Evolutionary conservation across 768 basidiomycete genomes (phyloP).

Genomic region (Dendrothele bispora): DNA sequence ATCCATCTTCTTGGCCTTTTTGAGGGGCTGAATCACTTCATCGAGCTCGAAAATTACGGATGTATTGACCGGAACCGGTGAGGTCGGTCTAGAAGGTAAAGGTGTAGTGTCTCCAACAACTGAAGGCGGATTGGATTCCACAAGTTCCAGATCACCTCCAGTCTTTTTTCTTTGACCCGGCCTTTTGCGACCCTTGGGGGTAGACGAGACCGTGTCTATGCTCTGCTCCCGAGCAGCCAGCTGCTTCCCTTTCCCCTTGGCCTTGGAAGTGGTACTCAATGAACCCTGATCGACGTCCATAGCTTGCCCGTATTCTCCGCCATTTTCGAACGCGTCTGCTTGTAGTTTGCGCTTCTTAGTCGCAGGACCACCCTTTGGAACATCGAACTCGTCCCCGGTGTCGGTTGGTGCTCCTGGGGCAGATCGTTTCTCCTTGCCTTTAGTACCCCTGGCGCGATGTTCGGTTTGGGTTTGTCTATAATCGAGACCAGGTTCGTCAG

Average conservation of each 20-base stretch:
- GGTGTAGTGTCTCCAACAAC: constrained; percentile 73
- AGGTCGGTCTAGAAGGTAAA: constrained; percentile 65
- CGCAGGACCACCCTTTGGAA: constrained; percentile 38
- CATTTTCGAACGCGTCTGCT: constrained; percentile 28
- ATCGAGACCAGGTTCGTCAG: constrained; percentile 3
- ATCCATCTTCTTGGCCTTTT: constrained; percentile 76
- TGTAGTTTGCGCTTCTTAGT: constrained; percentile 68
- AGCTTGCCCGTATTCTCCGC: constrained; percentile 51
- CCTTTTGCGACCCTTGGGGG: constrained; percentile 60
- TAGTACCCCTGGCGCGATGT: constrained; percentile 36
- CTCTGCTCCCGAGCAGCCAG: constrained; percentile 48
- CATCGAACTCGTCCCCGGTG: constrained; percentile 56
- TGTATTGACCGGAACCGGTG: constrained; percentile 58
- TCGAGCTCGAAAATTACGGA: constrained; percentile 72
- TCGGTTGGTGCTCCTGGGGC: constrained; percentile 54
- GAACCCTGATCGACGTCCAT: constrained; percentile 36
- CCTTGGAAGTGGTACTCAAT: no score
- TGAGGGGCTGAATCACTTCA: constrained; percentile 68
- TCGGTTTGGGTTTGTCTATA: no score
- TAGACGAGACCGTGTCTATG: constrained; percentile 54
- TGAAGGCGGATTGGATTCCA: constrained; percentile 54
- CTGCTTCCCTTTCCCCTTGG: constrained; percentile 51
- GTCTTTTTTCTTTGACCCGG: constrained; percentile 55
- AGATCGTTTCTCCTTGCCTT: constrained; percentile 54
- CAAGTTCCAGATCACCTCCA: constrained; percentile 43